Base-by-base conservation (phyloP, 2,329 filamentous ascomycete species). In the Monosporascus sp. region DNA sequence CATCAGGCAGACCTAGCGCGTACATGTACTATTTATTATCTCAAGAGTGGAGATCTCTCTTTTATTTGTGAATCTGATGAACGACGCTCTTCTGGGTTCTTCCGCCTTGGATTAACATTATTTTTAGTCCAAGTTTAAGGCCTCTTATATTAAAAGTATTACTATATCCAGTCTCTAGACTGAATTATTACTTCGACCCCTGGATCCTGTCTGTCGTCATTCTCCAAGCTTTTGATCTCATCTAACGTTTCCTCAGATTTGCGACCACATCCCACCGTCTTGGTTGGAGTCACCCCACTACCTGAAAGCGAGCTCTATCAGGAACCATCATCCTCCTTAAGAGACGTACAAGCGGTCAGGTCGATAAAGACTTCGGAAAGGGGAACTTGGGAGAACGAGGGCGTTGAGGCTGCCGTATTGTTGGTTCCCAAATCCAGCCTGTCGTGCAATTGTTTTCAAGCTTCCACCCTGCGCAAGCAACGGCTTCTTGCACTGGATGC, bases 401-500 rank as follows among this genome's bases (percentile, higher is more conserved):
- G 14, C 24, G 40, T 14, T 20, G 18, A 43, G 18, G 40, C 14
- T 43, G 17, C 35, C 28, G 22, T 51, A 7, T 41, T 9, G 17
- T 26, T 38, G 26, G 50, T 48, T 54, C 31, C 31, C 31, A 14
- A 15, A 6, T 20, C 14, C n/a, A 43, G 9, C n/a, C 22, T 5
- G 22, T 37, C 17, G 22, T 40, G 15, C 38, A 35, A 5, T 37
- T 38, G n/a, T 3, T 50, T 48, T 53, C 52, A 55, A 51, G 49
- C 50, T 48, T 59, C 47, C 51, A 51, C 49, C 52, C 54, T 49
- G 53, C 45, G 14, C 43, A 22, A 35, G 24, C 22, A 31, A 47
- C 51, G 51, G 50, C 49, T 48, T 55, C 52, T 43, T 51, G 53
- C 52, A 54, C 45, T 54, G 50, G 47, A 56, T 54, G 47, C 53